Base-by-base conservation (phyloP, 2,329 filamentous ascomycete genomes). In the Ophiostoma ulmi region DNA sequence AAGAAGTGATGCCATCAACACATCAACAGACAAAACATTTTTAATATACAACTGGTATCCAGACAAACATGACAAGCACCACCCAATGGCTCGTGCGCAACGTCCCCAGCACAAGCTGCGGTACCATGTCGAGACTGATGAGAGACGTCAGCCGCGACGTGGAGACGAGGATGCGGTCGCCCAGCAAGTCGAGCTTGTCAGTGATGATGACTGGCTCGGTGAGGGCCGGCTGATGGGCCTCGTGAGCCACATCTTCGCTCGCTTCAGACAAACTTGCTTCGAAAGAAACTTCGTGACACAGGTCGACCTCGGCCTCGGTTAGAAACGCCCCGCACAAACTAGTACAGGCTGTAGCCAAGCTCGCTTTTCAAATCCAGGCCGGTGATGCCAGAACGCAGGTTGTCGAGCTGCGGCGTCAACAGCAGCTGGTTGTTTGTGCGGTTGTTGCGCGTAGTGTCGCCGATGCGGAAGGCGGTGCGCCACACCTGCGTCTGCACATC, bases 281-380 rank as follows among this genome's bases (percentile, higher is more conserved):
- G 31, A 1, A 17, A 44, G 41, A 3, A 1, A 17, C 41, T 20
- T 44, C 13, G 7, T 44, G 11, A 22, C 55, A 61, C 22, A 3
- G 22, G 74, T 68, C 48, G 39, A 11, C 48, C 48, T n/a, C 44
- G 8, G 38, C 52, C 52, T 58, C 52, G 20, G 3, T 3, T 20
- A 48, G 8, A 48, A 39, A 39, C 44, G 14, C 44, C 2, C n/a
- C 44, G 44, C 52, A 3, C n/a, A 22, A 26, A 26, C 52, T 58
- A 77, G 70, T 77, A 77, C 26, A 76, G 71, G 22, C 70, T 72
- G 68, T 76, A 78, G 17, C 78, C 77, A 22, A 76, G 71, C n/a
- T 70, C 73, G 63, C 76, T 77, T 72, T 77, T 76, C 71, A 78
- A 70, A 14, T 75, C 73, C 72, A 79, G 39, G 26, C 77, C 78